Conservation (phyloP, 768 basidiomycete genomes). For the Trametes villosa region DNA sequence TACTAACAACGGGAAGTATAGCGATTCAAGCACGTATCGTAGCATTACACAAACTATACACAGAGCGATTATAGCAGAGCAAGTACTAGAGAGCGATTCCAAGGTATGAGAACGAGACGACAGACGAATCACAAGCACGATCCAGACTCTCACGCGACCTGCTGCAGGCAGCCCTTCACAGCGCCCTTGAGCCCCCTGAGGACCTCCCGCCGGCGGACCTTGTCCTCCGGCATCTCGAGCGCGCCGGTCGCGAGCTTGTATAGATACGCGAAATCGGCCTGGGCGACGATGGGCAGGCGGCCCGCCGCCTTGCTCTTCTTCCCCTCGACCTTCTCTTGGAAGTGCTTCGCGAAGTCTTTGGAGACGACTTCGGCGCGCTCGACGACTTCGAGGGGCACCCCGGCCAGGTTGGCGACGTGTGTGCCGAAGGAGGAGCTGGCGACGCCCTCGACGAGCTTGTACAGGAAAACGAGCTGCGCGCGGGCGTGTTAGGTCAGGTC, state of each 20-base stretch:
- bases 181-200: conserved; percentile 55
- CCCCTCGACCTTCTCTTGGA: conserved; percentile 77
- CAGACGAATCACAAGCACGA: not conserved
- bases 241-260: conserved; percentile 62
- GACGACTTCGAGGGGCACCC: conserved; percentile 85
- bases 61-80: conserved; percentile 21
- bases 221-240: conserved; percentile 54
- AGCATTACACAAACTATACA: conserved; percentile 15
- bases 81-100: conserved; percentile 7
- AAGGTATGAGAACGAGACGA: not conserved
- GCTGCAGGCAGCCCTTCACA: conserved; percentile 37
- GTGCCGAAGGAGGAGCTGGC: conserved; percentile 91
- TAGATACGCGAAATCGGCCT: conserved; percentile 90
- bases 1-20: no score
- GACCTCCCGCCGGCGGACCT: conserved; percentile 55
- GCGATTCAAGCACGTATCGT: not conserved
- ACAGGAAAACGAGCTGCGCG: conserved; percentile 84
- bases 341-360: conserved; percentile 83
- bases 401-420: conserved; percentile 94
- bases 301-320: conserved; percentile 59
- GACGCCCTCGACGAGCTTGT: conserved; percentile 90
- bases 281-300: conserved; percentile 74
- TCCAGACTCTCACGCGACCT: conserved; percentile 5
- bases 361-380: conserved; percentile 88
- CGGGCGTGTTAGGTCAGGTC: not conserved